Base-by-base conservation (phyloP, 768 basidiomycete genomes). In the Botryobasidium botryosum region DNA sequence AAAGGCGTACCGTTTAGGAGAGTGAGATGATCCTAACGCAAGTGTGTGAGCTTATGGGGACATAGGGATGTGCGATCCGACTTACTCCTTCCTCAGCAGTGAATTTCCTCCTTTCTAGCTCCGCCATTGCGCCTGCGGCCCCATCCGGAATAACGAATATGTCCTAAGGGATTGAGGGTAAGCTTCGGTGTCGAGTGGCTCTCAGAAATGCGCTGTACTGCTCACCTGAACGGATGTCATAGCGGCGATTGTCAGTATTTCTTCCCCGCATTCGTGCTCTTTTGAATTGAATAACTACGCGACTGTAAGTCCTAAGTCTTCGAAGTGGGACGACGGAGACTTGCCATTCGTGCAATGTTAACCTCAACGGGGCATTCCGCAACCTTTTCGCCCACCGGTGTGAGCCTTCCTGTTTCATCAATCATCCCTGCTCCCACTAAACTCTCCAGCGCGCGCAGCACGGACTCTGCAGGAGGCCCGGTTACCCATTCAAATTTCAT, bases 401-500 rank as follows among this genome's bases (percentile, higher is more conserved):
- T 84, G 43, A 94, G 63, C 45, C 79, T 67, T 3, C 86, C 82
- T 50, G 83, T 77, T 40, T 79, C 75, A 28, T 79, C 83, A 6
- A 96, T 65, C 72, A 94, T 88, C 8, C 82, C 83, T 20, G 86
- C 68, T 20, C 75, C 71, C 35, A 74, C 73, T 25, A 97, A 64
- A 28, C 78, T 77, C 57, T 96, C 92, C 35, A 97, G 61, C 15
- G 88, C 88, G 31, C 88, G 68, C 35, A 90, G 62, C 27, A 96
- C 71, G 53, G 77, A 80, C 57, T 86, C 83, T 8, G 80, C 77
- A 2, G 88, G 85, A 27, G 94, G 94, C 0, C 77, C 66, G 25
- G 80, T 79, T 26, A 97, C 74, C 82, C 90, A 99, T 56, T 97
- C 90, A 57, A 97, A 92, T 56, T 83, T 84, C 72, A 94, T 80